Evolutionary conservation across 176 grass and related monocot species (phyloP), one percentile per base, ranked within the genome.

Genomic region (Pontederia crassipes): DNA sequence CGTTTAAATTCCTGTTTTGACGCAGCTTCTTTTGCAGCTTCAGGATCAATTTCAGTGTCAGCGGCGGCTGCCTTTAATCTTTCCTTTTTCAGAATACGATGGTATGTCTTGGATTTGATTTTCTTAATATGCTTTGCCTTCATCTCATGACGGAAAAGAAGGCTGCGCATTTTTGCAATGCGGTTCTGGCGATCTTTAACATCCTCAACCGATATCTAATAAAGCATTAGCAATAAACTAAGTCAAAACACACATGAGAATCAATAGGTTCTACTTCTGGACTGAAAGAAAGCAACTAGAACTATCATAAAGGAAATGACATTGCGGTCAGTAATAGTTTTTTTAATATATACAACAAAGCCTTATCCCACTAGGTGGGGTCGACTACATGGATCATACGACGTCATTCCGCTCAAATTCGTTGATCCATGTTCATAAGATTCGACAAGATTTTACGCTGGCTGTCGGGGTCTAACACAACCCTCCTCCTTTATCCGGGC

Each of bases 151-250:
- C 71, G 70, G 58, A 98, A 98, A 59, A 98, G 79, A 85, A 98
- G 87, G 76, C 84, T 98, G n/a, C 93, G 74, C 84, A 98, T 98
- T 75, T 92, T 98, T 53, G 87, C 93, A 69, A 98, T 87, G 53
- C 71, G 79, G 65, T 89, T 83, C 62, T 92, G 84, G 58, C 48
- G 84, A 14, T 88, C 79, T 76, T 67, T 88, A 45, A 83, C 84
- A 83, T 98, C 87, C 52, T 98, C 76, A 9, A 76, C 54, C 57
- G 81, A 86, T 53, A 98, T 62, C 93, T 98, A 74, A 48, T 78
- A 17, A 66, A 71, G 54, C 51, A 75, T 66, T 52, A 86, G 4
- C n/a, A 52, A 45, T 12, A 17, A 46, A n/a, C 45, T 62, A 28
- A 28, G 3, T 62, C 32, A 40, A 40, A 40, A 40, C 32, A 40